These are phyloP conservation scores for Salvia rosmarinus DNA, from an alignment of 257 asterid genomes.

Conservation along the genomic window DNA sequence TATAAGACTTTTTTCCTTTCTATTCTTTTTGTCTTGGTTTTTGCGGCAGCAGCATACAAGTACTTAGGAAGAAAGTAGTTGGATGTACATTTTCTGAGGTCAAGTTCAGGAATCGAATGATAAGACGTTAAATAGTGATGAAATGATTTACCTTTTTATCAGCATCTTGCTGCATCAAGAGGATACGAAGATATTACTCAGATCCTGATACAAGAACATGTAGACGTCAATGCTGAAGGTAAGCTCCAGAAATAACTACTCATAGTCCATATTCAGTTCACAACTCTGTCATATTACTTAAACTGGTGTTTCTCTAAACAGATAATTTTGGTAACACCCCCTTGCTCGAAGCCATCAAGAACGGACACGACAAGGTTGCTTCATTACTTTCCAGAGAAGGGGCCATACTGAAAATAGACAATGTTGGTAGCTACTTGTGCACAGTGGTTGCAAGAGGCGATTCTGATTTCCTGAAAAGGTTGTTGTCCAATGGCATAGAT, in stretches of 20 bases:
- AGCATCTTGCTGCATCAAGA: slow-evolving; percentile 96
- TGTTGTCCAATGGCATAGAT: slow-evolving; percentile 68
- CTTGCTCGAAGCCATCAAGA: slow-evolving; percentile 76
- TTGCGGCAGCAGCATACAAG: background rate
- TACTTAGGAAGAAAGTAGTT: background rate
- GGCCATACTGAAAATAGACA: slow-evolving; percentile 60
- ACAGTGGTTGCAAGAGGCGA: slow-evolving; percentile 70
- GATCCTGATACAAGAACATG: slow-evolving; percentile 72
- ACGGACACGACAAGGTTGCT: slow-evolving; percentile 73
- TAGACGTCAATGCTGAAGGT: slow-evolving; percentile 67
- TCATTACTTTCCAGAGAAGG: slow-evolving; percentile 69
- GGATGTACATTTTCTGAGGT: background rate
- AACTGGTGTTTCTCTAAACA: slow-evolving; percentile 25
- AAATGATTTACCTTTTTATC: slow-evolving; percentile 21
- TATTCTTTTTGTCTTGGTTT: background rate
- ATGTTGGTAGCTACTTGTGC: slow-evolving; percentile 76
- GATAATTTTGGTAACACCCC: slow-evolving; percentile 87
- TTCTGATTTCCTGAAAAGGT: slow-evolving; percentile 70
- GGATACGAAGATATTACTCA: slow-evolving; percentile 73
- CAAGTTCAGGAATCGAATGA: background rate
- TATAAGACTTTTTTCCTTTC: background rate
- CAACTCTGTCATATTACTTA: background rate
- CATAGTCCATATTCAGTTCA: background rate
- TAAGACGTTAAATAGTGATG: background rate
- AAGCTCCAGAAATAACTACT: background rate